A percentile compares a stretch with the other conserved stretches of the same genome.
These are phyloP conservation scores for Striga hermonthica DNA, from an alignment of 305 asterid species.

Conservation along the genomic window DNA sequence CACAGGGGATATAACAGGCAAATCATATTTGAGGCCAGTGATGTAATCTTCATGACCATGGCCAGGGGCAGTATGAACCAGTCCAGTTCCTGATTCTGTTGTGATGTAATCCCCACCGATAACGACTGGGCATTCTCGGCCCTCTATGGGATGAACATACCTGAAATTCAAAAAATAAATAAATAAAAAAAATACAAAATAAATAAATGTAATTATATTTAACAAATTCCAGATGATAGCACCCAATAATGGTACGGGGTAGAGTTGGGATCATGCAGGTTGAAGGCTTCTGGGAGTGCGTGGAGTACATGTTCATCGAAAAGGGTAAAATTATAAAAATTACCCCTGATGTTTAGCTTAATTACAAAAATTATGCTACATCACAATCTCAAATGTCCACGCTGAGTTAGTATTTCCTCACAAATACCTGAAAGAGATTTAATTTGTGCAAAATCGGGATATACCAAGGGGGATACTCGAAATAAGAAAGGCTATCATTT, in stretches of 20 bases:
- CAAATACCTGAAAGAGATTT: not conserved
- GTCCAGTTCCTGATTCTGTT: constrained; percentile 96
- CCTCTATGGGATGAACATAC: constrained; percentile 77
- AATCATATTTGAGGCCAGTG: constrained; percentile 83
- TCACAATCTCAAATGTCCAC: not conserved
- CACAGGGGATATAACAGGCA: constrained; percentile 86
- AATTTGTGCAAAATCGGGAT: not conserved
- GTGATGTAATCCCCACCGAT: constrained; percentile 95
- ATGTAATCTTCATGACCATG: constrained; percentile 95
- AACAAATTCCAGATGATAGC: too few species aligned
- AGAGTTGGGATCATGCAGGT: too few species aligned
- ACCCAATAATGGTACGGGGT: too few species aligned
- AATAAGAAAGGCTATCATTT: not conserved
- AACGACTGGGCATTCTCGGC: constrained; percentile 82
- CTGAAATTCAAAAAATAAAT: constrained; percentile 40
- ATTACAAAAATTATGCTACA: not conserved
- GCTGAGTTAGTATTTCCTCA: not conserved
- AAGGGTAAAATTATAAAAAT: not conserved
- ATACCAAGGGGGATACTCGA: not conserved
- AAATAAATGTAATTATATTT: too few species aligned
- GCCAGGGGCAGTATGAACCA: constrained; percentile 99
- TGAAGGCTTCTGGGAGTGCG: too few species aligned
- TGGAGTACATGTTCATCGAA: not conserved
- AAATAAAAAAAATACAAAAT: not conserved
- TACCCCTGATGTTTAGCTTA: not conserved